Base-by-base conservation (phyloP, 192 early-diverging fungal genomes). In the Geranomyces michiganensis region DNA sequence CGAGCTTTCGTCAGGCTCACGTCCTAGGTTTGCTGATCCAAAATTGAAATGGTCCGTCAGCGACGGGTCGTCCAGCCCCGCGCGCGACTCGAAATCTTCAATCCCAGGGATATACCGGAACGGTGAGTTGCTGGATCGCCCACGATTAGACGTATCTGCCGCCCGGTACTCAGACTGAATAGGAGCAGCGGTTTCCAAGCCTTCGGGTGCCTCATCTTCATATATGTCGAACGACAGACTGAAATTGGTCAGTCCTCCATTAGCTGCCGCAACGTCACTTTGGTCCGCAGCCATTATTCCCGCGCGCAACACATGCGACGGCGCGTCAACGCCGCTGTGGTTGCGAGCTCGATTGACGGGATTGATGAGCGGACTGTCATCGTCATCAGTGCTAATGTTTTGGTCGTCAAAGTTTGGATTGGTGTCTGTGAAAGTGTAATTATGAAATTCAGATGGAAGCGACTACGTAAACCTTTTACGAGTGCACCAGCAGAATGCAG, bases 191-290 rank as follows among this genome's bases (percentile, higher is more conserved):
- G 6, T 15, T 15, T 53, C 6, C 51, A 7, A n/a, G 51, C 26
- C 19, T 7, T 53, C 51, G 15, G 4, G 26, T 26, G 51, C 6
- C 17, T 53, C 51, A 53, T 53, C 51, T 15, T n/a, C 21, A 15
- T 53, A 24, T 6, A 26, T 26, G 51, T 60, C 58, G 30, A 60
- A 60, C 4, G 58, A 60, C 14, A 60, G 26, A 17, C 58, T 60
- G 31, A 60, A 60, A 17, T 60, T 29, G 58, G 22, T 29, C 3
- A 41, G 36, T 41, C 58, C 58, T 8, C 27, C 31, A 26, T 32
- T 32, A 4, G 31, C 27, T 6, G 27, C 27, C 6, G 17, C 31
- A 8, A 32, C 27, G 6, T 24, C 58, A 32, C 22, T 26, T 19
- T 60, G 22, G 7, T 32, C 58, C 27, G 31, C 31, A 26, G 58